Conservation (phyloP, 345 rosid genomes). For the Pseudoturritis turrita region DNA sequence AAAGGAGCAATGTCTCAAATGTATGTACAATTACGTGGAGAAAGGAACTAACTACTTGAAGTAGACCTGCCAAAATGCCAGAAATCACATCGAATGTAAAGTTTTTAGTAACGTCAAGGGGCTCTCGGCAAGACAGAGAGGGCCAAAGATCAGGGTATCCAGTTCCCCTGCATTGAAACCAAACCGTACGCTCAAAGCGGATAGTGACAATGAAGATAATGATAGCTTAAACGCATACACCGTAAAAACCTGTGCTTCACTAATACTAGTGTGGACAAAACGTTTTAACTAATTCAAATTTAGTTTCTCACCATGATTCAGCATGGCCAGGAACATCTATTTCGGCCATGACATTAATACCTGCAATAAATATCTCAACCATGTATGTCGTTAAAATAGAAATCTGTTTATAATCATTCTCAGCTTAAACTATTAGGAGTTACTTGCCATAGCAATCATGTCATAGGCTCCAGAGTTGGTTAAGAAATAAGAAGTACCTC, state of each 20-base stretch:
- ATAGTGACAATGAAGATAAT: not conserved
- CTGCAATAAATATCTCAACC: conserved; percentile 35
- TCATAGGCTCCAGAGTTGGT: not conserved
- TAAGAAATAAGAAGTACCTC: conserved; percentile 53
- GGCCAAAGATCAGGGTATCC: conserved; percentile 99
- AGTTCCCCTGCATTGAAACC: conserved; percentile 61
- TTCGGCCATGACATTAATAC: conserved; percentile 94
- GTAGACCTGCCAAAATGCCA: conserved; percentile 72
- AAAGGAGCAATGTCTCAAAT: not conserved
- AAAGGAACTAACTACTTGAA: conserved; percentile 4
- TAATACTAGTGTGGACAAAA: not conserved
- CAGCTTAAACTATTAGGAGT: not conserved
- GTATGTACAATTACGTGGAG: not conserved
- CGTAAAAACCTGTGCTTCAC: not conserved
- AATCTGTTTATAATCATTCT: not conserved
- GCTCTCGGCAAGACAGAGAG: conserved; percentile 82
- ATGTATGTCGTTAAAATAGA: not conserved
- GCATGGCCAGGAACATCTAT: conserved; percentile 98
- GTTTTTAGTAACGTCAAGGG: conserved; percentile 81
- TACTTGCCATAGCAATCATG: not conserved
- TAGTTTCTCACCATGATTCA: conserved; percentile 66
- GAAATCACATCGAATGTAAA: conserved; percentile 79
- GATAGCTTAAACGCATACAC: not conserved
- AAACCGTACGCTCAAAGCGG: conserved; percentile 18
- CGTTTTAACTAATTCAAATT: not conserved